A percentile compares a stretch with the other conserved stretches of the same genome.
These are phyloP conservation scores for Hymenoscyphus scutula DNA, from an alignment of 2,329 filamentous ascomycete genomes.

Conservation along the genomic window DNA sequence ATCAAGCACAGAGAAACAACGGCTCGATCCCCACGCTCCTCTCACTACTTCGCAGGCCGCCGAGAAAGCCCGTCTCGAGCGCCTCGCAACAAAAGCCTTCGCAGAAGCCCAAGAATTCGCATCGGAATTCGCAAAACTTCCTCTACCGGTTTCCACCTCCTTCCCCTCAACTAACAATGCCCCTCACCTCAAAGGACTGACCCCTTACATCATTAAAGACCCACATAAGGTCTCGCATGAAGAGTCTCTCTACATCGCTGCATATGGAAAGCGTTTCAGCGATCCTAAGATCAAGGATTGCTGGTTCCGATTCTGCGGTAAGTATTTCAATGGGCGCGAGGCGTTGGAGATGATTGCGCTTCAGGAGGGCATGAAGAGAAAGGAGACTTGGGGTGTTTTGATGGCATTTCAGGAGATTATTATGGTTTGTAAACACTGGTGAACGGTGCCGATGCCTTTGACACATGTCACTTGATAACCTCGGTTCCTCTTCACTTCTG, in stretches of 20 bases:
- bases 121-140: constrained; percentile 31
- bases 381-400: constrained; percentile 69
- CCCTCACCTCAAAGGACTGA: constrained; percentile 54
- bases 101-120: constrained; percentile 26
- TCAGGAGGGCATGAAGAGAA: constrained; percentile 83
- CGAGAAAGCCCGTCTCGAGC: constrained; percentile 59
- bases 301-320: constrained; percentile 68
- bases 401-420: constrained; percentile 66
- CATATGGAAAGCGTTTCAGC: constrained; percentile 52
- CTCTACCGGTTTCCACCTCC: constrained; percentile 47
- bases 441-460: background rate
- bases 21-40: constrained; percentile 24
- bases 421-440: constrained; percentile 70
- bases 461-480: background rate
- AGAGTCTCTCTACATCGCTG: constrained; percentile 70
- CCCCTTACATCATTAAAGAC: constrained; percentile 69
- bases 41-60: constrained; percentile 53
- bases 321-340: constrained; percentile 84
- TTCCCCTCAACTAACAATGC: constrained; percentile 58
- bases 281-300: constrained; percentile 54
- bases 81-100: constrained; percentile 55
- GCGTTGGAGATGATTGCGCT: constrained; percentile 83
- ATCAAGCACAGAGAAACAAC: constrained; percentile 32
- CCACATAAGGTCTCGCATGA: constrained; percentile 75
- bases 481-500: background rate